Base-by-base conservation (phyloP, 2,329 filamentous ascomycete species). In the Neonectria hederae region DNA sequence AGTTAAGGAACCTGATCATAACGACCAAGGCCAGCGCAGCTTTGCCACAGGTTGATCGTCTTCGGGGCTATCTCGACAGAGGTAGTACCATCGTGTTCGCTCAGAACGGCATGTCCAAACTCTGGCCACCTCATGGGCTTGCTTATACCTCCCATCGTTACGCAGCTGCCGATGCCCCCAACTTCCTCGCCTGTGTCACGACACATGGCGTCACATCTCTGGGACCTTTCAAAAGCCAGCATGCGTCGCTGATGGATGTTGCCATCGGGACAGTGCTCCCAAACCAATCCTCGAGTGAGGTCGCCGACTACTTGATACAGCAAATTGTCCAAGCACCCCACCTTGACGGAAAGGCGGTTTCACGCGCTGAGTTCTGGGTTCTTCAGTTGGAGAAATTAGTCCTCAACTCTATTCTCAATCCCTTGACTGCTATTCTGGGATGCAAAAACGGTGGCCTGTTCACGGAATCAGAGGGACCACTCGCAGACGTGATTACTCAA, bases 341-440 rank as follows among this genome's bases (percentile, higher is more conserved):
- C 19, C 78, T 89, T 2, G 75, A 77, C 13, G 83, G 80, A 0
- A 78, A 71, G 9, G 63, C 71, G 22, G 80, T 86, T 5, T 66
- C 79, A 2, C 74, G 77, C 11, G 66, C 78, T 2, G 82, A 86
- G 49, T 76, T 89, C 17, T 86, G 84, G 82, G 67, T 83, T 10
- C 72, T 84, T n/a, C 94, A 97, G 79, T 85, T 97, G 3, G 92
- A 97, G 74, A 97, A 97, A 77, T 83, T 97, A 1, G 91, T 92
- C 1, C 83, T 94, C 55, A 97, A 97, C 75, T 84, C 88, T 38
- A 82, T 94, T 32, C 88, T 97, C 72, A 97, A 97, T 74, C 93
- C 95, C 0, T 80, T 97, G n/a, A 96, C 93, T 0, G 91, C 90
- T 0, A 80, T 97, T 10, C 83, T 96, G 59, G 85, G 91, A 58